Evolutionary conservation across 108 stramenopile genomes (phyloP).

Genomic region (Schizochytrium sp.): DNA sequence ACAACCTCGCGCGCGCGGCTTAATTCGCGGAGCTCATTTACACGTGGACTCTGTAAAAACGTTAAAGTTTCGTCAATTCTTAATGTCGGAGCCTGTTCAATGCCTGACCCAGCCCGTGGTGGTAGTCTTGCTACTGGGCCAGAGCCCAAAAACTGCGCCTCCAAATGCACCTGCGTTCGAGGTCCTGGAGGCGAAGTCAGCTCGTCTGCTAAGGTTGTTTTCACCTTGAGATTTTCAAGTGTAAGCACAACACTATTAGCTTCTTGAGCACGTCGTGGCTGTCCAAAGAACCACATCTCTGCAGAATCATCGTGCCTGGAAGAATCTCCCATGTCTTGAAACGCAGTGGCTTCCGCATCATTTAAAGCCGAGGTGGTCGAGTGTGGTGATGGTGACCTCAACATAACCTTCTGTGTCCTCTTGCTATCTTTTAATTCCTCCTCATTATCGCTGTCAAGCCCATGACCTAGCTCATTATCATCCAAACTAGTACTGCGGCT

Average conservation of each 20-base stretch:
- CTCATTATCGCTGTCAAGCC: too few species aligned
- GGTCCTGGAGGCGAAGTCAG: background rate
- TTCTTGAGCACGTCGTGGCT: background rate
- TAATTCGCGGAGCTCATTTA: background rate
- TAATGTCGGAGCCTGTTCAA: background rate
- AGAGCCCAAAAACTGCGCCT: background rate
- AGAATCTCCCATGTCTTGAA: background rate
- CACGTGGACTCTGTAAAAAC: background rate
- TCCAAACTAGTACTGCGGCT: too few species aligned
- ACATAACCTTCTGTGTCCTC: too few species aligned
- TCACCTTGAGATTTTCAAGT: background rate
- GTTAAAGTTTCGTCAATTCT: background rate
- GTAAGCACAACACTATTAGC: background rate
- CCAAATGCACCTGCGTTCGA: conserved; percentile 24
- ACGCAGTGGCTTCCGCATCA: background rate
- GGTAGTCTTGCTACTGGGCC: conserved; percentile 16
- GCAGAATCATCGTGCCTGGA: background rate
- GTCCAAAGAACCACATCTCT: conserved; percentile 21
- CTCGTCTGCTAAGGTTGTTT: background rate
- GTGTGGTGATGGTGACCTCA: too few species aligned
- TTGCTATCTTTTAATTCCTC: too few species aligned
- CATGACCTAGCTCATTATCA: too few species aligned
- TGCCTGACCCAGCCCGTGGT: background rate
- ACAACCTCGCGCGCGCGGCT: background rate
- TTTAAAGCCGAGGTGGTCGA: background rate